Evolutionary conservation across 768 basidiomycete species (phyloP).

Genomic region (Trametes sanguinea): DNA sequence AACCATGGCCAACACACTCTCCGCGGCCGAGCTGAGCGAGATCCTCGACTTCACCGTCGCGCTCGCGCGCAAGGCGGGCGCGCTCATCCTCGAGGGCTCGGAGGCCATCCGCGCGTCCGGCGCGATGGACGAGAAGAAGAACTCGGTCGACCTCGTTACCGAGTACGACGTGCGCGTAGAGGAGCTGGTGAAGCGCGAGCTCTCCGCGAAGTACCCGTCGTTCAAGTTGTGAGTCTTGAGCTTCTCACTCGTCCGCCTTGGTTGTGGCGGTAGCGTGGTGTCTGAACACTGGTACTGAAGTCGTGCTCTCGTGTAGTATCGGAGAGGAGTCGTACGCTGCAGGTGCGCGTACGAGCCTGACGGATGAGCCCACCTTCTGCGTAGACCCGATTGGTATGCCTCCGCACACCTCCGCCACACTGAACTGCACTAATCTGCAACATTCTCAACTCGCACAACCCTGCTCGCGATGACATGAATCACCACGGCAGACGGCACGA

Average conservation of each 20-base stretch:
- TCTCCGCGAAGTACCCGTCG: conserved; percentile 63
- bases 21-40: conserved; percentile 49
- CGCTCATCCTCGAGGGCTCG: conserved; percentile 74
- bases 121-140: conserved; percentile 80
- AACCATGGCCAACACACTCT: conserved; percentile 36
- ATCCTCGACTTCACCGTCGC: conserved; percentile 68
- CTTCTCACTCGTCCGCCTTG: neutral
- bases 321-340: conserved; percentile 92
- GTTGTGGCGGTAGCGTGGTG: neutral
- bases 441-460: neutral
- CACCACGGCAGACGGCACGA: conserved; percentile 70
- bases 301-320: conserved; percentile 51
- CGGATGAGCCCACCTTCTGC: conserved; percentile 92
- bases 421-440: neutral
- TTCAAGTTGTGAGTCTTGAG: conserved; percentile 75
- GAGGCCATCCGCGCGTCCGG: conserved; percentile 65
- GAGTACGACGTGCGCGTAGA: conserved; percentile 94
- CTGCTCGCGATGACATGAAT: neutral
- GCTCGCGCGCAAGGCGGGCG: conserved; percentile 77
- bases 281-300: neutral
- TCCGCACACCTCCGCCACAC: neutral
- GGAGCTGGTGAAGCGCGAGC: conserved; percentile 72
- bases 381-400: conserved; percentile 88
- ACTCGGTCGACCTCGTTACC: conserved; percentile 92
- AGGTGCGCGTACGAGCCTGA: conserved; percentile 67